Conservation (phyloP, 768 basidiomycete genomes). For the Tricholoma furcatifolium region DNA sequence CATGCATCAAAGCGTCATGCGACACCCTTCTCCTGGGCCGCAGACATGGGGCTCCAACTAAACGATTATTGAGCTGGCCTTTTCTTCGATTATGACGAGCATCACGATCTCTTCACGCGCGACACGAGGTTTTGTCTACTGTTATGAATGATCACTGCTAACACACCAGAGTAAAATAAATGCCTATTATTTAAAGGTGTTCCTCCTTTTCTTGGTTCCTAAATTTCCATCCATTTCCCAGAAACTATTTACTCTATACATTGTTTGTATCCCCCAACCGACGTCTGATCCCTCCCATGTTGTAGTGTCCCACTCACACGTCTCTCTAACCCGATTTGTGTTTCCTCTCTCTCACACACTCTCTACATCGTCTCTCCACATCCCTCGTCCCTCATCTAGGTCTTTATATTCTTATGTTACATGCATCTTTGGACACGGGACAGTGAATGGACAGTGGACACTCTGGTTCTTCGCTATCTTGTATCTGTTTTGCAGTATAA, state of each 20-base stretch:
- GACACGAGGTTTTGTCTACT: too few species aligned
- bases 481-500: conserved; percentile 40
- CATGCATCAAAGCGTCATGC: conserved; percentile 87
- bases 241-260: too few species aligned
- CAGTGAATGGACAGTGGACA: conserved; percentile 56
- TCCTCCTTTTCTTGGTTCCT: too few species aligned
- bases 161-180: too few species aligned
- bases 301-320: background rate
- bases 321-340: background rate
- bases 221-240: too few species aligned
- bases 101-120: conserved; percentile 7
- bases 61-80: background rate
- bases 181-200: too few species aligned
- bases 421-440: conserved; percentile 40
- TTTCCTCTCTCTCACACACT: too few species aligned
- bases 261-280: too few species aligned
- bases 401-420: conserved; percentile 18
- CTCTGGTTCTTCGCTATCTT: conserved; percentile 49
- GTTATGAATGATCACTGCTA: too few species aligned
- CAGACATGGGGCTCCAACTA: conserved; percentile 30
- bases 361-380: too few species aligned
- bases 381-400: conserved; percentile 1
- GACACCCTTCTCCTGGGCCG: conserved; percentile 51
- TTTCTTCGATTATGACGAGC: background rate
- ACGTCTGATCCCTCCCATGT: too few species aligned